phyloP scores from a whole-genome alignment of 2,329 filamentous ascomycete species.

The Harringtonia aguacate region DNA sequence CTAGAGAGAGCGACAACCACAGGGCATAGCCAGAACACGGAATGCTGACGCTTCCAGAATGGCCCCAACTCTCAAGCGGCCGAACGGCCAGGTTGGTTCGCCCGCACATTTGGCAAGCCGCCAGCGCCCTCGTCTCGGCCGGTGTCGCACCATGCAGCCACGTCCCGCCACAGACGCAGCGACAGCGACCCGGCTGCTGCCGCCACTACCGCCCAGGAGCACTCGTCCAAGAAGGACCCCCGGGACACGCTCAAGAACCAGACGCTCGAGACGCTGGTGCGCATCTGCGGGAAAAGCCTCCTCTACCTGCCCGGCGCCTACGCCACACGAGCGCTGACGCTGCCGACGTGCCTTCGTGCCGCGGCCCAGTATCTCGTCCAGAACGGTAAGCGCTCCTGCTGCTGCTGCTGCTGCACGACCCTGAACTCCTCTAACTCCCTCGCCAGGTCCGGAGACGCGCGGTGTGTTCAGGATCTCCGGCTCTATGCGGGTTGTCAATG shows the following conservation, averaged over 20 bases:
- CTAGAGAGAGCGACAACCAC: too few relatives aligned
- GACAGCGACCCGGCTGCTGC: constrained; percentile 39
- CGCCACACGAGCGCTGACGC: constrained; percentile 41
- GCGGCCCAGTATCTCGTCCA: constrained; percentile 54
- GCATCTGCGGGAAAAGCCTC: constrained; percentile 51
- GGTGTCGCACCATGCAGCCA: constrained; percentile 13
- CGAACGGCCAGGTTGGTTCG: constrained; percentile 19
- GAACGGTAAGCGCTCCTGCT: constrained; percentile 43
- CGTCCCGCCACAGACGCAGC: constrained; percentile 4
- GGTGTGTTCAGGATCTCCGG: constrained; percentile 56
- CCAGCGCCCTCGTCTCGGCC: constrained; percentile 11
- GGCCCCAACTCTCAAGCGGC: constrained; percentile 6
- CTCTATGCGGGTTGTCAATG: constrained; percentile 42
- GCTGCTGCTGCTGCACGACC: too few relatives aligned
- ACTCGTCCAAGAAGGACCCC: constrained; percentile 32
- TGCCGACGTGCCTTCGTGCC: constrained; percentile 57
- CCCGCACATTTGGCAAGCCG: constrained; percentile 20
- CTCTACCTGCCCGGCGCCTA: constrained; percentile 51
- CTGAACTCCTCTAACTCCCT: too few relatives aligned
- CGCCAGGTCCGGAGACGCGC: constrained; percentile 29
- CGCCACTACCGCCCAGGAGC: constrained; percentile 30
- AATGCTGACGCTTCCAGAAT: constrained; percentile 6
- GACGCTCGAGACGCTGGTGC: constrained; percentile 47
- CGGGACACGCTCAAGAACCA: constrained; percentile 30
- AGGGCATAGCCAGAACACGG: background rate